Conservation (phyloP, 148 eudicot genomes). For the Vaccinium macrocarpon region DNA sequence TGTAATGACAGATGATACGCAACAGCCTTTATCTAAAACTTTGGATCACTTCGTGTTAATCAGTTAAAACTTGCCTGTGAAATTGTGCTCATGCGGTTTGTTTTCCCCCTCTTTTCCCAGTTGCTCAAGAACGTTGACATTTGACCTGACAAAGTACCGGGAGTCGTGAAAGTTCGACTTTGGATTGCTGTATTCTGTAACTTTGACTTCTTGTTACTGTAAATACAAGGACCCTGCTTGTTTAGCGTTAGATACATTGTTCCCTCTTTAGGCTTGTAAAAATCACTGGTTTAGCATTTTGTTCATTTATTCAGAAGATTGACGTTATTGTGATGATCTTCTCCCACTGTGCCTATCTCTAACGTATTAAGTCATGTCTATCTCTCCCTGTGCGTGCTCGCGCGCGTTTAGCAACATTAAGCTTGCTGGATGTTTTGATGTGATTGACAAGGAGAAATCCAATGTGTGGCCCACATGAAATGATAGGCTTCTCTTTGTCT, state of each 20-base stretch:
- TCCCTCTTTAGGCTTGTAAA: conserved; percentile 19
- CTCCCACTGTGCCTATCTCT: background rate
- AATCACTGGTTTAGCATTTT: conserved; percentile 2
- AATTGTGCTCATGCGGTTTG: background rate
- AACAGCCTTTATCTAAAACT: too few species aligned
- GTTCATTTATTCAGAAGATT: background rate
- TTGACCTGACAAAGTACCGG: conserved; percentile 83
- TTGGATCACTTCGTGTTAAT: too few species aligned
- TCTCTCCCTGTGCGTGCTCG: background rate
- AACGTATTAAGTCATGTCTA: background rate
- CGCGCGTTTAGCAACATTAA: background rate
- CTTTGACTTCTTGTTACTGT: background rate
- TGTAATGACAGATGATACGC: too few species aligned
- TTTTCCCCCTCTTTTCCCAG: conserved; percentile 32
- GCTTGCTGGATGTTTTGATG: background rate
- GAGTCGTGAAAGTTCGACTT: conserved; percentile 43
- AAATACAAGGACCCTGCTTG: conserved; percentile 4
- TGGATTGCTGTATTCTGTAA: background rate
- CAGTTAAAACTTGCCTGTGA: background rate
- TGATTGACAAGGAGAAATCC: too few species aligned
- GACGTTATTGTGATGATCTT: background rate
- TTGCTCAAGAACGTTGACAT: conserved; percentile 91
- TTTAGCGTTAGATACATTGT: background rate
- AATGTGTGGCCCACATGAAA: too few species aligned
- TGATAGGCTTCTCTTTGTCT: too few species aligned